A percentile compares a stretch with the other conserved stretches of the same genome.
Evolutionary conservation across 176 grass and related monocot species (phyloP).

Genomic region (Cocos nucifera): DNA sequence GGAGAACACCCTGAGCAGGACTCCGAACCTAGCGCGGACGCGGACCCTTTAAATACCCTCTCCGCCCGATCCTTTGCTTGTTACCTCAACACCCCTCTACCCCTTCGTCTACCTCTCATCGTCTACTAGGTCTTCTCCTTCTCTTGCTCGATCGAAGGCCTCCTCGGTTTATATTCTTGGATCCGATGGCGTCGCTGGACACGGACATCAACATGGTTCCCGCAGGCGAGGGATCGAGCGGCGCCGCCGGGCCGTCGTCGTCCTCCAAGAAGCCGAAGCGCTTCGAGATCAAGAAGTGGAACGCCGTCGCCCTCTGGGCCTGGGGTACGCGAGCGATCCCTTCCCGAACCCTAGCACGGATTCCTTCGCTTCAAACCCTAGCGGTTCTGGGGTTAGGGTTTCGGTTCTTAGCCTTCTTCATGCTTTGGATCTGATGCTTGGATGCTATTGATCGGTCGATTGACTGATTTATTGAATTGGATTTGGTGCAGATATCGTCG

Average conservation of each 20-base stretch:
- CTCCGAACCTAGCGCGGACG: no score
- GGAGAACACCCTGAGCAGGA: no score
- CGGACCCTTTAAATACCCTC: no score
- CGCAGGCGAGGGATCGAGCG: not conserved
- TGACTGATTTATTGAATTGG: not conserved
- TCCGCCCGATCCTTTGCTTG: no score
- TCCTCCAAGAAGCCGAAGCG: slow-evolving; percentile 4
- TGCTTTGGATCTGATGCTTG: not conserved
- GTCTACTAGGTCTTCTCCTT: no score
- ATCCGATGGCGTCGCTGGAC: not conserved
- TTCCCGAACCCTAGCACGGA: not conserved
- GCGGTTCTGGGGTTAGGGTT: slow-evolving; percentile 5
- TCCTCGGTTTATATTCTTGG: not conserved
- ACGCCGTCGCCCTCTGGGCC: slow-evolving; percentile 5
- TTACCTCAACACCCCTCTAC: no score
- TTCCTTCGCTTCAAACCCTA: no score
- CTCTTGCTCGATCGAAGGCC: no score
- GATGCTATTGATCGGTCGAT: not conserved
- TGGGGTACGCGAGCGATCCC: not conserved
- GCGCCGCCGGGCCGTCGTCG: not conserved
- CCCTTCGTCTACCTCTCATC: no score
- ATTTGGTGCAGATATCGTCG: slow-evolving; percentile 65
- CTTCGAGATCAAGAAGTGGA: slow-evolving; percentile 5
- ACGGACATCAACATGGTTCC: not conserved
- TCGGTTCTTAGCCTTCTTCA: not conserved